A percentile compares a stretch with the other conserved stretches of the same genome.
phyloP scores from a whole-genome alignment of 2,329 filamentous ascomycete species.

The Thelonectria rubi region DNA sequence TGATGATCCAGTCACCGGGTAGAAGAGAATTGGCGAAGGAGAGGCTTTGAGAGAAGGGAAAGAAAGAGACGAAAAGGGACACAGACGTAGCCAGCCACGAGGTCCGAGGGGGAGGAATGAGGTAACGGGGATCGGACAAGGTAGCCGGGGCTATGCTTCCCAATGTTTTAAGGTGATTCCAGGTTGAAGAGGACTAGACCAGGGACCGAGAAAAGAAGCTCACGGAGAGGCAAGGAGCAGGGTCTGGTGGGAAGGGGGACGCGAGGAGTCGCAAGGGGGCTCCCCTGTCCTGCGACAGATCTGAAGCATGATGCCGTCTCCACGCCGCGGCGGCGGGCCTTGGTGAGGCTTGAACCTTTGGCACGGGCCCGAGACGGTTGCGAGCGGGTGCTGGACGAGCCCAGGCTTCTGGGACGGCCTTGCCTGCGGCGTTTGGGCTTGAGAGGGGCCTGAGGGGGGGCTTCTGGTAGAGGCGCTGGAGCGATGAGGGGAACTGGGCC shows the following conservation, averaged over 20 bases:
- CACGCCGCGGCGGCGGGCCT: slow-evolving; percentile 34
- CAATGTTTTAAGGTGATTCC: slow-evolving; percentile 38
- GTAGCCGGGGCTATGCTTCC: slow-evolving; percentile 30
- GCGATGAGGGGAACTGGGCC: slow-evolving; percentile 1
- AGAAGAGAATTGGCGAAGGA: slow-evolving; percentile 13
- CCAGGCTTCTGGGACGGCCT: slow-evolving; percentile 32
- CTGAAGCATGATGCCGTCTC: slow-evolving; percentile 53
- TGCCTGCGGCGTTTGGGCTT: slow-evolving; percentile 7
- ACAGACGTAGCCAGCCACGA: slow-evolving; percentile 18
- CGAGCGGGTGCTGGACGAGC: slow-evolving; percentile 22
- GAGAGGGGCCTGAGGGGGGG: background rate
- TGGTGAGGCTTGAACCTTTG: slow-evolving; percentile 14
- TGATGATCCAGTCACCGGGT: slow-evolving; percentile 38
- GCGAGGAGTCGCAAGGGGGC: slow-evolving; percentile 38
- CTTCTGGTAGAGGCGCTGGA: background rate
- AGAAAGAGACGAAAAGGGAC: slow-evolving; percentile 13
- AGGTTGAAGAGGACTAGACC: slow-evolving; percentile 30
- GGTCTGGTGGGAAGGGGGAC: slow-evolving; percentile 25
- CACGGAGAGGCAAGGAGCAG: slow-evolving; percentile 30
- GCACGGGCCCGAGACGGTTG: slow-evolving; percentile 21
- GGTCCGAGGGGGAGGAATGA: slow-evolving; percentile 25
- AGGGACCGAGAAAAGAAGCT: slow-evolving; percentile 33
- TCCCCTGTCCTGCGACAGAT: slow-evolving; percentile 58
- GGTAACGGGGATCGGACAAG: slow-evolving; percentile 30
- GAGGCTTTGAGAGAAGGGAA: slow-evolving; percentile 9